These are phyloP conservation scores for Alternaria postmessia DNA, from an alignment of 2,329 filamentous ascomycete species.

Conservation along the genomic window DNA sequence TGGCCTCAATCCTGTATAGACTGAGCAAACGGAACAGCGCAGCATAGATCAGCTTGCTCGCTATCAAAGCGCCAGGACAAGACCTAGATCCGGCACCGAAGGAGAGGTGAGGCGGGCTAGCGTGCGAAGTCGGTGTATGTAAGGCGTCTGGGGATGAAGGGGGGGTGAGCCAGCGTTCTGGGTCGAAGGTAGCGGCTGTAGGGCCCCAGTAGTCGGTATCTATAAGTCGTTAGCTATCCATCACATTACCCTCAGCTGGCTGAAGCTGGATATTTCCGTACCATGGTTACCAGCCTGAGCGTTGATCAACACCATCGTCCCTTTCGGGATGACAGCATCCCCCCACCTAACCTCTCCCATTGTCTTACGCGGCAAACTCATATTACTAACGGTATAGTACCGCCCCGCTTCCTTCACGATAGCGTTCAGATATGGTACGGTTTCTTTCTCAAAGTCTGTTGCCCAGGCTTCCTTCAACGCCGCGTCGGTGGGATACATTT, in stretches of 20 bases:
- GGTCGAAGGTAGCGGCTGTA: conserved; percentile 57
- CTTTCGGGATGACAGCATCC: conserved; percentile 60
- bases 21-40: conserved; percentile 60
- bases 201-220: conserved; percentile 61
- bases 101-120: conserved; percentile 52
- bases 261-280: conserved; percentile 22
- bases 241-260: conserved; percentile 42
- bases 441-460: conserved; percentile 55
- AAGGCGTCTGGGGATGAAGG: neutral
- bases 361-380: conserved; percentile 62
- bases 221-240: conserved; percentile 53
- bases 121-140: conserved; percentile 35
- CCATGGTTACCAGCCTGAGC: conserved; percentile 64
- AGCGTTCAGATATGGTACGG: conserved; percentile 58
- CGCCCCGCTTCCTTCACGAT: conserved; percentile 63
- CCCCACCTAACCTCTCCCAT: conserved; percentile 61
- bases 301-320: conserved; percentile 65
- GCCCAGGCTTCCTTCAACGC: conserved; percentile 59
- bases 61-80: conserved; percentile 62
- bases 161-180: conserved; percentile 56
- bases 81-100: conserved; percentile 63
- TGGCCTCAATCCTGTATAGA: conserved; percentile 60
- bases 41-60: conserved; percentile 59
- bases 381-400: conserved; percentile 62
- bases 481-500: conserved; percentile 51